Percentiles rank a stretch among this genome's conserved stretches.
These are phyloP conservation scores for Comarum palustre DNA, from an alignment of 306 rosid genomes.

Conservation along the genomic window DNA sequence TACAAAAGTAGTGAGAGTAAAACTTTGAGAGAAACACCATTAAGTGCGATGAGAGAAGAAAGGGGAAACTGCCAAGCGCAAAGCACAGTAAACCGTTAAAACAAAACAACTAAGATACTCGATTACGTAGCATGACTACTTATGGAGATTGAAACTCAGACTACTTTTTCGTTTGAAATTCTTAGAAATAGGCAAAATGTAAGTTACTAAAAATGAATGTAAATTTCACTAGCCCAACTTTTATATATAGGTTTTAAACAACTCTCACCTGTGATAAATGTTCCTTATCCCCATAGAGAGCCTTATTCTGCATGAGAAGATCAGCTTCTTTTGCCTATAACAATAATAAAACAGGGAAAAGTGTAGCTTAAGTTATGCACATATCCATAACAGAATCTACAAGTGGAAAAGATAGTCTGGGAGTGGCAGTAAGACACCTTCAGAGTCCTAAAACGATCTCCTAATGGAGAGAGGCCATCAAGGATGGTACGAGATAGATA, in stretches of 20 bases:
- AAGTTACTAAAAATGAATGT: not conserved
- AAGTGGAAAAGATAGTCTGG: constrained; percentile 19
- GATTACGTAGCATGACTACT: not conserved
- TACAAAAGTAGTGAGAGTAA: not conserved
- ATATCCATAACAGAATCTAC: constrained; percentile 4
- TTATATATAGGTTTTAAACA: not conserved
- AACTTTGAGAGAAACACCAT: not conserved
- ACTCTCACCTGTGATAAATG: constrained; percentile 77
- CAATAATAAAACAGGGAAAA: constrained; percentile 18
- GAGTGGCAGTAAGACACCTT: constrained; percentile 67
- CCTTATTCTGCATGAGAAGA: constrained; percentile 81
- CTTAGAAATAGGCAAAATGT: no score
- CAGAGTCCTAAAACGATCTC: constrained; percentile 76
- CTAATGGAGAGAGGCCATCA: constrained; percentile 77
- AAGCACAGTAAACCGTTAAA: not conserved
- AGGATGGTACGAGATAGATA: constrained; percentile 68
- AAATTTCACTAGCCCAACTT: not conserved
- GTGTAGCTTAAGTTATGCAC: constrained; percentile 13
- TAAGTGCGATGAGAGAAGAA: not conserved
- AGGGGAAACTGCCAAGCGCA: not conserved
- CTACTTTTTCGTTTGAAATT: no score
- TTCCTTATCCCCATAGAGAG: constrained; percentile 76
- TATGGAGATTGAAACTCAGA: not conserved
- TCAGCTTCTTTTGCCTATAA: constrained; percentile 83
- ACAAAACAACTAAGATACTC: not conserved